phyloP scores from a whole-genome alignment of 345 rosid species.

The Citropsis articulata region DNA sequence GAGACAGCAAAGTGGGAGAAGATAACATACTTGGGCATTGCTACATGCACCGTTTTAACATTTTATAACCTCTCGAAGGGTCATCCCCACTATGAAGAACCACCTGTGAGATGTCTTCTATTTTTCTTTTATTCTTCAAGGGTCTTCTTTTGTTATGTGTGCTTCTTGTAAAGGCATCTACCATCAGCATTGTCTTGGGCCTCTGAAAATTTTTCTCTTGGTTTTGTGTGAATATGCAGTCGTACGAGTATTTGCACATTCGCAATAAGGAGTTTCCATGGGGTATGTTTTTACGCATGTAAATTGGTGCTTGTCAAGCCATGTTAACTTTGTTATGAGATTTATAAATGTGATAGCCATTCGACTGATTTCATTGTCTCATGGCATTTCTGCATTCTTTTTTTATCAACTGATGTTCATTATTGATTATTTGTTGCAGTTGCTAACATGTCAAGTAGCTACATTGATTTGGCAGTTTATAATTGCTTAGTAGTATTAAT shows the following conservation, averaged over 20 bases:
- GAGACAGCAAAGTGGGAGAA: conserved; percentile 95
- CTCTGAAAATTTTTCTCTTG: conserved; percentile 1
- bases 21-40: conserved; percentile 73
- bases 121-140: neutral
- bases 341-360: neutral
- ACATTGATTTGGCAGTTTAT: neutral
- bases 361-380: neutral
- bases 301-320: no score
- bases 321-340: neutral
- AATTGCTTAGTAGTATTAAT: neutral
- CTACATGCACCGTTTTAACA: conserved; percentile 58
- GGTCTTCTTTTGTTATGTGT: neutral
- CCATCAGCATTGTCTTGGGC: neutral
- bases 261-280: conserved; percentile 99
- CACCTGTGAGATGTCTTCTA: conserved; percentile 57
- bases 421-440: neutral
- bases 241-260: conserved; percentile 83
- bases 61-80: conserved; percentile 65
- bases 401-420: neutral
- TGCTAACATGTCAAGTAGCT: neutral
- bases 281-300: conserved; percentile 52
- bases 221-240: conserved; percentile 35
- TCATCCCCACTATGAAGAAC: conserved; percentile 84
- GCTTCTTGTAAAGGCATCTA: neutral
- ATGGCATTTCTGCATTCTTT: neutral